Percentiles rank a stretch among this genome's conserved stretches.
These are phyloP conservation scores for Hyaloscypha finlandica DNA, from an alignment of 495 filamentous ascomycete species.

Conservation along the genomic window DNA sequence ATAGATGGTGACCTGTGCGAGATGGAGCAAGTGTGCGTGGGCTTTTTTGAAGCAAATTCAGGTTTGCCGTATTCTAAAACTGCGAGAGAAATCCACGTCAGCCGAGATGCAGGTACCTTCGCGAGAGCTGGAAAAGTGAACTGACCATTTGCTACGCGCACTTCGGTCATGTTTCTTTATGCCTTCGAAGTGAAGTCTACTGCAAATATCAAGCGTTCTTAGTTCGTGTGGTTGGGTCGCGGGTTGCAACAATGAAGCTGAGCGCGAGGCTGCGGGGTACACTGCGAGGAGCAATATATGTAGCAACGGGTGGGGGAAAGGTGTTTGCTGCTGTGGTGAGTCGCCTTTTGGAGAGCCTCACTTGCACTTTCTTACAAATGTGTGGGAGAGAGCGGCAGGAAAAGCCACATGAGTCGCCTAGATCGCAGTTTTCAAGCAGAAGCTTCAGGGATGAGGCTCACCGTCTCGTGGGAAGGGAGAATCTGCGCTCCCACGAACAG, in stretches of 20 bases:
- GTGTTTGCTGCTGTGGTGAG: background rate
- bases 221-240: background rate
- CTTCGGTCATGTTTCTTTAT: slow-evolving; percentile 1
- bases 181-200: background rate
- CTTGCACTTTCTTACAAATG: slow-evolving; percentile 4
- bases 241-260: slow-evolving; percentile 6
- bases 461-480: background rate
- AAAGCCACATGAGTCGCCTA: slow-evolving; percentile 13
- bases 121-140: slow-evolving; percentile 2
- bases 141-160: slow-evolving; percentile 1
- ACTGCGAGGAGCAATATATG: slow-evolving; percentile 11
- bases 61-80: slow-evolving; percentile 1
- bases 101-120: background rate
- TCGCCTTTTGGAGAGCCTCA: slow-evolving; percentile 14
- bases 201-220: slow-evolving; percentile 6
- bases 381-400: background rate
- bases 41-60: slow-evolving; percentile 1
- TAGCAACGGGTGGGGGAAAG: background rate
- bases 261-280: slow-evolving; percentile 6
- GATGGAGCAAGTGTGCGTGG: background rate
- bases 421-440: slow-evolving; percentile 5
- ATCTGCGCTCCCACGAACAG: slow-evolving; percentile 1
- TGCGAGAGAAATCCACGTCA: slow-evolving; percentile 6
- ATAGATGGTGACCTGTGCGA: slow-evolving; percentile 3
- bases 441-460: slow-evolving; percentile 10